These are phyloP conservation scores for Torrubiellomyces zombiae DNA, from an alignment of 2,329 filamentous ascomycete genomes.

Conservation along the genomic window DNA sequence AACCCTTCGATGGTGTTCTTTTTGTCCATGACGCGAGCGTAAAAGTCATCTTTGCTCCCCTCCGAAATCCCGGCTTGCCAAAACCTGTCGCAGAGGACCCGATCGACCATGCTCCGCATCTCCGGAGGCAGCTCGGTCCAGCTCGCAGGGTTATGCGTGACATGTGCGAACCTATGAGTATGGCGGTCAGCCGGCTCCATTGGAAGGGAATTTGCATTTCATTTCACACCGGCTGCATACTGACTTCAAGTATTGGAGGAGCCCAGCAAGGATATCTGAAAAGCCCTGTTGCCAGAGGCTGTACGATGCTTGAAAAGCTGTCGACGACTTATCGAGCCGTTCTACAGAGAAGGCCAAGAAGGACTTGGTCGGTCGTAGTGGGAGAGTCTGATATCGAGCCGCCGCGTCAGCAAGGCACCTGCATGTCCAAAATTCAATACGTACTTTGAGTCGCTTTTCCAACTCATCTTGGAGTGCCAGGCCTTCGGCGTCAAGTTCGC, in stretches of 20 bases:
- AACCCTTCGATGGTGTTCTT: slow-evolving; percentile 84
- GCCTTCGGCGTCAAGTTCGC: slow-evolving; percentile 63
- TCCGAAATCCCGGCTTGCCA: slow-evolving; percentile 97
- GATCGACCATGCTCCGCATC: slow-evolving; percentile 58
- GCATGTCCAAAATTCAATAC: slow-evolving; percentile 6
- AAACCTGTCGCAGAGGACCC: slow-evolving; percentile 84
- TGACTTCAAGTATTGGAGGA: slow-evolving; percentile 67
- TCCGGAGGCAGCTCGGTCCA: slow-evolving; percentile 66
- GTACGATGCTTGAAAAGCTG: slow-evolving; percentile 59
- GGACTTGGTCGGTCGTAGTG: slow-evolving; percentile 74
- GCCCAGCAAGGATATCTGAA: slow-evolving; percentile 64
- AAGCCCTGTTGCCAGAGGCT: slow-evolving; percentile 75
- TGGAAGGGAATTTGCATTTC: too few relatives aligned
- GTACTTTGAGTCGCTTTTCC: slow-evolving; percentile 54
- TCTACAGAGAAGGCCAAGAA: slow-evolving; percentile 89
- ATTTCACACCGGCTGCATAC: slow-evolving; percentile 5
- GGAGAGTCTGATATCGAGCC: slow-evolving; percentile 39
- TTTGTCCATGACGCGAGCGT: slow-evolving; percentile 75
- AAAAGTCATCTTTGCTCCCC: slow-evolving; percentile 93
- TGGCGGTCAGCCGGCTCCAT: too few relatives aligned
- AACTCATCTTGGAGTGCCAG: slow-evolving; percentile 63
- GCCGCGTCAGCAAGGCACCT: slow-evolving; percentile 5
- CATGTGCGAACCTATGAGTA: slow-evolving; percentile 57
- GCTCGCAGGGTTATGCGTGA: slow-evolving; percentile 72
- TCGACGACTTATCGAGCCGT: slow-evolving; percentile 58